A percentile compares a stretch with the other conserved stretches of the same genome.
These are phyloP conservation scores for Blastobotrys niveus DNA, from an alignment of 1,139 yeast species.

Conservation along the genomic window DNA sequence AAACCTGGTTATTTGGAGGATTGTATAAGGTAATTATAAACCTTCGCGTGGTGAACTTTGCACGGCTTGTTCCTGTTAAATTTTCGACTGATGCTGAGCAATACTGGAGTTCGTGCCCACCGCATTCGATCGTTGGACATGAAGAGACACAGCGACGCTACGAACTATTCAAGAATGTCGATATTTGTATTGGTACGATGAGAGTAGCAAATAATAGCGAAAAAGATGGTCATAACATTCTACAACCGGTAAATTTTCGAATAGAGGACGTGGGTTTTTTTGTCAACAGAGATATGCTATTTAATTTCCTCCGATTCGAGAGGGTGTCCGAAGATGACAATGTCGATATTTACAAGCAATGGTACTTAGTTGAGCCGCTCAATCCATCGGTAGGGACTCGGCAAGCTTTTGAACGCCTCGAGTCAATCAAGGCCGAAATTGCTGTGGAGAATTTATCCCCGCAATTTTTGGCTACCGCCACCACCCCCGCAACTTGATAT, in stretches of 20 bases:
- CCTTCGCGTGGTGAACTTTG: constrained; percentile 22
- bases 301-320: constrained; percentile 53
- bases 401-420: constrained; percentile 10
- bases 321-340: constrained; percentile 6
- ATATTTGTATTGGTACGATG: constrained; percentile 51
- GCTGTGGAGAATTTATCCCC: too few relatives aligned
- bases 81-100: constrained; percentile 19
- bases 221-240: neutral
- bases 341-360: neutral
- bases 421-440: neutral
- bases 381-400: constrained; percentile 5
- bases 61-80: constrained; percentile 22
- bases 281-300: constrained; percentile 51
- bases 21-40: constrained; percentile 24
- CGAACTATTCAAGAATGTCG: constrained; percentile 48
- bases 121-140: constrained; percentile 44
- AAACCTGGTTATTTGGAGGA: constrained; percentile 25
- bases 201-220: too few relatives aligned
- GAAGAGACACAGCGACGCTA: constrained; percentile 44
- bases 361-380: constrained; percentile 3
- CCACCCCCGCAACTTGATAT: neutral
- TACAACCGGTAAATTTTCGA: constrained; percentile 40
- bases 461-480: neutral
- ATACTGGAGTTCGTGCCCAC: constrained; percentile 17
- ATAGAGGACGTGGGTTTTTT: constrained; percentile 59